Base-by-base conservation (phyloP, 2,329 filamentous ascomycete genomes). In the Cryoendolithus antarcticus region DNA sequence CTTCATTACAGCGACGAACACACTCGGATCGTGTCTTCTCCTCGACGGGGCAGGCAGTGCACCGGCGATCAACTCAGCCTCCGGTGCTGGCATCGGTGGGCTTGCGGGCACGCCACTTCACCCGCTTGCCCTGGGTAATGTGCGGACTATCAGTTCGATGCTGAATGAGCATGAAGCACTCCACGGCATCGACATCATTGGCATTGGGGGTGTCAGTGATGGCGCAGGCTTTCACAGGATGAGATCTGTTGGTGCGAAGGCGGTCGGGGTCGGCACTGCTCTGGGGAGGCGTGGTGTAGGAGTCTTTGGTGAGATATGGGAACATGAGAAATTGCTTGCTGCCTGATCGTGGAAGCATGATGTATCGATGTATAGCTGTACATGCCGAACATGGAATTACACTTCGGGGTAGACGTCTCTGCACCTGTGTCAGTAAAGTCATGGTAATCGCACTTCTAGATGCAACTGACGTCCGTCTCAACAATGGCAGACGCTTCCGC, bases 1-100 rank as follows among this genome's bases (percentile, higher is more conserved):
- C 32, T 88, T 86, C 58, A 67, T 88, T 47, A 86, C 82, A 0
- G 72, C 80, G 0, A 82, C 77, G 1, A 88, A 88, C 51, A 88
- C 75, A 0, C 71, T 88, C 0, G 83, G 82, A 1, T 76, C 71
- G 0, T 81, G 75, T 33, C 63, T 88, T 0, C 61, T 85, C 1
- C 56, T 84, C 1, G 2, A 19, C 42, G 3, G 42, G 9, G 38
- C 41, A 11, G 40, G 45, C 13, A 51, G 49, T 43, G 30, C 21
- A 9, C 56, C 64, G 0, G 61, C 62, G 3, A 58, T 79, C 2
- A 63, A 64, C 6, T 72, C 77, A 2, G 72, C 71, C 0, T 67
- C 64, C 3, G 61, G 67, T 0, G 62, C 56, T 0, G 79, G 80
- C 0, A 65, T 83, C 3, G 83, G 82, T 0, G 83, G 82, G 0